Percentiles rank a stretch among this genome's conserved stretches.
Evolutionary conservation across 2,329 filamentous ascomycete species (phyloP).

Genomic region (Epichloe sp.): DNA sequence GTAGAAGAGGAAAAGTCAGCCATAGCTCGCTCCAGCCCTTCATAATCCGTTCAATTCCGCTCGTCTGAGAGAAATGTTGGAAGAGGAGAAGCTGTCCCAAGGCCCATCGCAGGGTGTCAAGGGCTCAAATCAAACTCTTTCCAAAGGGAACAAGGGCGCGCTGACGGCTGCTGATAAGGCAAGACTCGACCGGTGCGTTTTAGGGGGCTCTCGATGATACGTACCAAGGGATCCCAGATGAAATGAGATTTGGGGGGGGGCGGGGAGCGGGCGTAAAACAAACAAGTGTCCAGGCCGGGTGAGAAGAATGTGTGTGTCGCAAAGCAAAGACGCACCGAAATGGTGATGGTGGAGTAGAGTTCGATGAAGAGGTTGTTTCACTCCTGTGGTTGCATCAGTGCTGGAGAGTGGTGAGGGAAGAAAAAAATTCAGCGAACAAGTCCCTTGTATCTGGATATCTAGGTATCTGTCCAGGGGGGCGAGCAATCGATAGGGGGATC

Average conservation of each 20-base stretch:
- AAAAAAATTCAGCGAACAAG: not conserved
- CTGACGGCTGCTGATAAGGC: not conserved
- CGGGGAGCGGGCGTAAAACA: not conserved
- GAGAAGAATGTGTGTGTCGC: constrained; percentile 1
- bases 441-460: not conserved
- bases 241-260: not conserved
- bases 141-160: not conserved
- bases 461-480: not conserved
- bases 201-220: not conserved
- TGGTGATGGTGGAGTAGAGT: not conserved
- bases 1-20: not conserved
- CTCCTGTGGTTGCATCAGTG: not conserved
- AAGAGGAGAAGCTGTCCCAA: not conserved
- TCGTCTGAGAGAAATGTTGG: not conserved
- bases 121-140: too few species aligned
- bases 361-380: not conserved
- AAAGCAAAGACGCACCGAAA: not conserved
- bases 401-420: not conserved
- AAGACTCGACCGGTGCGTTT: not conserved
- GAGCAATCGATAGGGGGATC: not conserved
- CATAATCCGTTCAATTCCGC: not conserved
- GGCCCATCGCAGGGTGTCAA: not conserved
- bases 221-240: not conserved
- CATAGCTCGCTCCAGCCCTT: not conserved
- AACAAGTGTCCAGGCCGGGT: not conserved